Conservation (phyloP, 2,329 filamentous ascomycete species). For the Madurella fahalii region DNA sequence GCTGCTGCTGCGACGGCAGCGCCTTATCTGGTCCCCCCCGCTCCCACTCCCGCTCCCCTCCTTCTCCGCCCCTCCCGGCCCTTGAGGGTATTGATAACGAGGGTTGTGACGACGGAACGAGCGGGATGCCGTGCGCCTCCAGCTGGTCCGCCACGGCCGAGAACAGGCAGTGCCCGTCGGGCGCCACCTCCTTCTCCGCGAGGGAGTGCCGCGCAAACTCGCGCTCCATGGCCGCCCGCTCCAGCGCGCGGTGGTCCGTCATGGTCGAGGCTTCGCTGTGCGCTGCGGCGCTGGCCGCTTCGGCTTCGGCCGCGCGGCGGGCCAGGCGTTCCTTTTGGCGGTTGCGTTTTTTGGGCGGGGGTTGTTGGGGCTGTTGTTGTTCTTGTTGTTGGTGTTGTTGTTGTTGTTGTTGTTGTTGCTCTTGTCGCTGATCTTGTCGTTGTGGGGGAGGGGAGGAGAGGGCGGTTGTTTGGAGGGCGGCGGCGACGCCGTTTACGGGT, state of each 20-base stretch:
- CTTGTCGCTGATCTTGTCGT: slow-evolving; percentile 17
- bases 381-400: too few species aligned
- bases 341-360: slow-evolving; percentile 67
- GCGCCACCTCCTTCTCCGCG: slow-evolving; percentile 71
- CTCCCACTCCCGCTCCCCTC: too few species aligned
- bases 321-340: slow-evolving; percentile 88
- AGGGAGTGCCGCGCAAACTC: slow-evolving; percentile 62
- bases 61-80: slow-evolving; percentile 24
- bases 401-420: slow-evolving; percentile 13
- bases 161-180: slow-evolving; percentile 95
- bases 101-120: slow-evolving; percentile 26
- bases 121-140: slow-evolving; percentile 44
- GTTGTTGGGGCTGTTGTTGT: too few species aligned
- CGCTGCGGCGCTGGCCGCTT: slow-evolving; percentile 63
- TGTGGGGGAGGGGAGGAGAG: slow-evolving; percentile 21
- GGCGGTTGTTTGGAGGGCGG: slow-evolving; percentile 12
- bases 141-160: slow-evolving; percentile 87
- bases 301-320: slow-evolving; percentile 79
- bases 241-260: slow-evolving; percentile 67
- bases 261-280: slow-evolving; percentile 70
- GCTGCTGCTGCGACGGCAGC: slow-evolving; percentile 22
- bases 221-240: slow-evolving; percentile 65
- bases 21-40: too few species aligned
- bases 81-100: background rate
- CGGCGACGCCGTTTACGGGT: slow-evolving; percentile 7